Evolutionary conservation across 1,284 basidiomycete species (phyloP).

Genomic region (Leccinum subrobustum): DNA sequence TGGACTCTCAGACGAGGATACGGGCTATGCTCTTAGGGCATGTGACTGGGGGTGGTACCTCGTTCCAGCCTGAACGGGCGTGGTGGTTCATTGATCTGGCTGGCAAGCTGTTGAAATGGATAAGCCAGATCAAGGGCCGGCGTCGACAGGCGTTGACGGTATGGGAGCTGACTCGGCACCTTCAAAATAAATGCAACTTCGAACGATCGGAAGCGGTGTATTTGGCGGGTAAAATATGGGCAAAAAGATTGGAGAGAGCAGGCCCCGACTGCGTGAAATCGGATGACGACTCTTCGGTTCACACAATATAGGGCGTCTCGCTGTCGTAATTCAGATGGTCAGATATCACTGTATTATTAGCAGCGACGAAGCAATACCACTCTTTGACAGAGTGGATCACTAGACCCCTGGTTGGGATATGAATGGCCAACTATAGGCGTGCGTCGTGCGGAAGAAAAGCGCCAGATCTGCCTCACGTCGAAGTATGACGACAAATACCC

Average conservation of each 20-base stretch:
- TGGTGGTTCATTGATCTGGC: slow-evolving; percentile 28
- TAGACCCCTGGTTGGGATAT: slow-evolving; percentile 13
- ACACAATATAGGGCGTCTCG: slow-evolving; percentile 9
- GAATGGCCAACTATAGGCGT: slow-evolving; percentile 8
- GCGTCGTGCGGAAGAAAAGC: neutral
- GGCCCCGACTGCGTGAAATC: slow-evolving; percentile 28
- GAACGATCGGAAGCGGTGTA: slow-evolving; percentile 21
- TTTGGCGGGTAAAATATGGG: slow-evolving; percentile 27
- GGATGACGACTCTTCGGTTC: slow-evolving; percentile 20
- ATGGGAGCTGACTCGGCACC: slow-evolving; percentile 22
- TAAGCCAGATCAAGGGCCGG: slow-evolving; percentile 13
- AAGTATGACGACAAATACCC: slow-evolving; percentile 13
- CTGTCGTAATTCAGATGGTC: neutral
- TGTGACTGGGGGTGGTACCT: slow-evolving; percentile 14
- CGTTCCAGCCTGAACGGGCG: slow-evolving; percentile 27
- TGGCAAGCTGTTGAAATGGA: slow-evolving; percentile 21
- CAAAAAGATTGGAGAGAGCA: slow-evolving; percentile 16
- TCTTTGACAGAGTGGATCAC: slow-evolving; percentile 10
- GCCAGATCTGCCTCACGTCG: slow-evolving; percentile 9
- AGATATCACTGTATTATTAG: slow-evolving; percentile 12
- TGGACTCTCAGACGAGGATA: slow-evolving; percentile 15
- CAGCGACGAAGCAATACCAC: slow-evolving; percentile 1
- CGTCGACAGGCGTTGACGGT: slow-evolving; percentile 17
- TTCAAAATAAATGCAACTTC: slow-evolving; percentile 25
- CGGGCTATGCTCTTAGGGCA: slow-evolving; percentile 23